Conservation (phyloP, 1,284 basidiomycete genomes). For the Ustilago xerochloae region DNA sequence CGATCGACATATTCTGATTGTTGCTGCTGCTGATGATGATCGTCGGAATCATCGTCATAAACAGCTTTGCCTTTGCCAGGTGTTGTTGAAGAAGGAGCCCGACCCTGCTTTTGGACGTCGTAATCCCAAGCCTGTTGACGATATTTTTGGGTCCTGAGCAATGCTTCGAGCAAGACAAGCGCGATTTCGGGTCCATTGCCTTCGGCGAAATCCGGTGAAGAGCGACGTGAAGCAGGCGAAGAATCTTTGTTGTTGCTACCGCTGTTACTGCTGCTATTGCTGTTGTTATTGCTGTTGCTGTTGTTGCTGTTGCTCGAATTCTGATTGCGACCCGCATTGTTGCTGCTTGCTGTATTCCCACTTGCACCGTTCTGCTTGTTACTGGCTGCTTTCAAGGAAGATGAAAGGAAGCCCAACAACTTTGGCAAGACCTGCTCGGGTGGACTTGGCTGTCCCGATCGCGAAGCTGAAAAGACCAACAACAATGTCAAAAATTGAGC, state of each 20-base stretch:
- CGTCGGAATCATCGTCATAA: conserved; percentile 19
- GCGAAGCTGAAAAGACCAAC: conserved; percentile 69
- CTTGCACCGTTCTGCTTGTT: conserved; percentile 14
- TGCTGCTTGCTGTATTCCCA: not conserved
- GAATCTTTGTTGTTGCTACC: conserved; percentile 3
- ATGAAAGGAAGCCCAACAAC: conserved; percentile 48
- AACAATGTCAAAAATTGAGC: conserved; percentile 88
- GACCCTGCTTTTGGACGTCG: conserved; percentile 54
- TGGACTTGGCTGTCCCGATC: conserved; percentile 32
- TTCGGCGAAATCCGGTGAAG: conserved; percentile 58
- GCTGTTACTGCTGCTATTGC: not conserved
- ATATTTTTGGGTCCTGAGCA: conserved; percentile 83
- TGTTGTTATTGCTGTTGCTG: not conserved
- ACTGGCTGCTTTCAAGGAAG: conserved; percentile 33
- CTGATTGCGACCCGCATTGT: conserved; percentile 1
- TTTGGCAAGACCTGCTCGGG: conserved; percentile 41
- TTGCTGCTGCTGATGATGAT: conserved; percentile 19
- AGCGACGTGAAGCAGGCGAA: conserved; percentile 31
- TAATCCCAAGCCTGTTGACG: conserved; percentile 72
- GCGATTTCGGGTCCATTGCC: conserved; percentile 84
- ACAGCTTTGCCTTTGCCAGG: conserved; percentile 21
- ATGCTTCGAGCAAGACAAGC: conserved; percentile 86
- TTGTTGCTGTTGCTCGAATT: not conserved
- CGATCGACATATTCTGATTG: conserved; percentile 24
- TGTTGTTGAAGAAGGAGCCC: not conserved